phyloP scores from a whole-genome alignment of 305 asterid genomes.

The Nicotiana rustica region DNA sequence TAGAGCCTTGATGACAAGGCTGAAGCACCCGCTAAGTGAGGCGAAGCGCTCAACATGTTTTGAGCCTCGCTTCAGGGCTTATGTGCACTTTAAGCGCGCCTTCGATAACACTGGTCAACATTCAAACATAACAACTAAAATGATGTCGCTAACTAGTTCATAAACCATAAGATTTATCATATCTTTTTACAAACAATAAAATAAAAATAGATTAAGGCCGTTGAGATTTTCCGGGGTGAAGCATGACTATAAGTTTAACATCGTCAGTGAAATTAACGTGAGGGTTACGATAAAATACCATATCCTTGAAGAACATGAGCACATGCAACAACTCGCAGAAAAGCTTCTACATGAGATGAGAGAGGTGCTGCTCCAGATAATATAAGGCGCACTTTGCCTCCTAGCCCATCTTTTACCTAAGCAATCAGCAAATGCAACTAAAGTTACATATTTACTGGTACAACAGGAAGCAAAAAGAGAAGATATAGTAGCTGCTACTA shows the following conservation, averaged over 20 bases:
- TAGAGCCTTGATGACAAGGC: too few species aligned
- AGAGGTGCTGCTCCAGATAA: constrained; percentile 71
- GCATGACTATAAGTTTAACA: constrained; percentile 1
- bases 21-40: too few species aligned
- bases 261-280: not conserved
- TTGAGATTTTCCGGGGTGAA: not conserved
- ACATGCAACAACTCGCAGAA: constrained; percentile 57
- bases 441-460: constrained; percentile 22
- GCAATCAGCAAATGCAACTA: constrained; percentile 23
- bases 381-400: constrained; percentile 57
- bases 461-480: constrained; percentile 19
- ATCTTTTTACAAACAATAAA: not conserved
- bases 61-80: too few species aligned
- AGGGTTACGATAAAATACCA: constrained; percentile 42
- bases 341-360: constrained; percentile 57
- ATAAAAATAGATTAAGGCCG: not conserved
- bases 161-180: not conserved
- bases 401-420: constrained; percentile 56
- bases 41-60: too few species aligned
- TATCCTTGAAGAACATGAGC: constrained; percentile 64
- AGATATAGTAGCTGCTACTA: constrained; percentile 28
- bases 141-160: not conserved
- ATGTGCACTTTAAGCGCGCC: too few species aligned
- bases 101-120: not conserved
- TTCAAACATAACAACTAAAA: not conserved